Conservation (phyloP, 257 asterid species). For the Ilex aquifolium region DNA sequence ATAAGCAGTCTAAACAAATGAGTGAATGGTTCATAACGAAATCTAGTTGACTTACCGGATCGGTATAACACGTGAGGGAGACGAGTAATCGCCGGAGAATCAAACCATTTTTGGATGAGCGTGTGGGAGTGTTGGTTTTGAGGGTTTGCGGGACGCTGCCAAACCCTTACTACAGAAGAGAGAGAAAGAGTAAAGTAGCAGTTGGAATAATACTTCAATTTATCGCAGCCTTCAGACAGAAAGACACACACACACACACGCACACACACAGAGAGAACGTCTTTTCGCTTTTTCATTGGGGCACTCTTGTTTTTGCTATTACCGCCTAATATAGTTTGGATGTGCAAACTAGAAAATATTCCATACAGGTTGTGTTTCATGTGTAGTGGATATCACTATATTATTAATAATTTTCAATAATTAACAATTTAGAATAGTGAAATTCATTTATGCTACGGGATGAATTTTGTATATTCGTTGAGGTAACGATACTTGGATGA, state of each 20-base stretch:
- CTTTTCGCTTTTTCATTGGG: background rate
- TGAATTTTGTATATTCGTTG: no score
- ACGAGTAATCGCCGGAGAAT: background rate
- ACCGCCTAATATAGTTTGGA: no score
- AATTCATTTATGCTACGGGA: no score
- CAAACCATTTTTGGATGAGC: background rate
- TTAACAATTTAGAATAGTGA: no score
- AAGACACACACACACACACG: no score
- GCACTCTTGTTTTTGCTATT: slow-evolving; percentile 18
- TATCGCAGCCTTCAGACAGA: slow-evolving; percentile 21
- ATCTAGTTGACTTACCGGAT: slow-evolving; percentile 17
- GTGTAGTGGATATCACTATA: no score
- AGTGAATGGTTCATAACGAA: background rate
- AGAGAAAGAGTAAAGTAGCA: slow-evolving; percentile 22
- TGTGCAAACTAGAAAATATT: no score
- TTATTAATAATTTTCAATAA: no score
- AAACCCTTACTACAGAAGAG: slow-evolving; percentile 21
- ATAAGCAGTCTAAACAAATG: background rate
- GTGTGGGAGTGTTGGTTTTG: background rate
- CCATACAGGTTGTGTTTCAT: background rate
- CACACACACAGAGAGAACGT: no score
- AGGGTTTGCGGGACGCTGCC: slow-evolving; percentile 21
- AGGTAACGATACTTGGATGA: no score
- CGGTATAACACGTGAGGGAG: background rate
- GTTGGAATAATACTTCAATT: slow-evolving; percentile 1